Conservation (phyloP, 164 flowering plant genomes). For the Taxillus chinensis region DNA sequence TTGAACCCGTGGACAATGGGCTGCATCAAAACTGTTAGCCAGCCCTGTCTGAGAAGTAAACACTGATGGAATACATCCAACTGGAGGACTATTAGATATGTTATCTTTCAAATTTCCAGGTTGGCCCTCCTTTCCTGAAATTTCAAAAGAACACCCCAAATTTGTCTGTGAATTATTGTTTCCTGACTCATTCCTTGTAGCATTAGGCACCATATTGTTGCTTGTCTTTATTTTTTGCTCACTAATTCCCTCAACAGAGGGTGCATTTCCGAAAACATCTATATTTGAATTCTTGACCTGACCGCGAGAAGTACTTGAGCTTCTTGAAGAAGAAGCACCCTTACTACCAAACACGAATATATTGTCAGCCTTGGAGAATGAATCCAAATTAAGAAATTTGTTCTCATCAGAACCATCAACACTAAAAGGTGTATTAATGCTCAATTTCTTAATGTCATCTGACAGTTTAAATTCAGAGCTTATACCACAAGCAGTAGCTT, state of each 20-base stretch:
- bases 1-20: constrained; percentile 4
- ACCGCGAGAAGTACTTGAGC: not conserved
- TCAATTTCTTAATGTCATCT: constrained; percentile 1
- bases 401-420: not conserved
- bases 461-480: not conserved
- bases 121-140: not conserved
- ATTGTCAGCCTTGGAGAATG: not conserved
- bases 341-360: constrained; percentile 7
- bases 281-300: not conserved
- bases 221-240: not conserved
- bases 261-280: not conserved
- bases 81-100: not conserved
- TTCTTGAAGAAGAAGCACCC: not conserved
- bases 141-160: not conserved
- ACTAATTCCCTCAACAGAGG: not conserved
- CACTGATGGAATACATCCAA: not conserved
- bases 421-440: not conserved
- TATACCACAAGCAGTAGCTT: not conserved
- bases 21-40: constrained; percentile 1
- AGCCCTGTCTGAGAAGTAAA: constrained; percentile 7
- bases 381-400: not conserved
- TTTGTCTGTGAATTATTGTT: not conserved
- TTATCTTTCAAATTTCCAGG: not conserved
- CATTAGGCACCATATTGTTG: not conserved
- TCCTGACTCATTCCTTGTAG: not conserved